phyloP scores from a whole-genome alignment of 495 filamentous ascomycete genomes.

The Collariella sp. region DNA sequence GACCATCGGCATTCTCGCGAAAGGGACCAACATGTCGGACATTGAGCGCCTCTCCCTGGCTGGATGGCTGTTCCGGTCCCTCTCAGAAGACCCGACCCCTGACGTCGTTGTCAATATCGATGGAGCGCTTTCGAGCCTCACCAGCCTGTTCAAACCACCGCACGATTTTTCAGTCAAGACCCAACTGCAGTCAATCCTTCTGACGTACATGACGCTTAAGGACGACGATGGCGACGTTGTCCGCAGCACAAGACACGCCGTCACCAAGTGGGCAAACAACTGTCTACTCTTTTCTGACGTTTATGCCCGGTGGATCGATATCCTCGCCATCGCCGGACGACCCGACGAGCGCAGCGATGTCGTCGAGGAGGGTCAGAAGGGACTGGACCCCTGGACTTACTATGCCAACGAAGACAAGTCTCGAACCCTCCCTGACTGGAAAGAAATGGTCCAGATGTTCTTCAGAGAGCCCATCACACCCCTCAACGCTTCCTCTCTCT shows the following conservation, averaged over 20 bases:
- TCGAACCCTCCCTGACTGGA: constrained; percentile 39
- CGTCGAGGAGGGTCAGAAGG: constrained; percentile 81
- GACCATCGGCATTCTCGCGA: constrained; percentile 71
- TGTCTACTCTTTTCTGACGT: constrained; percentile 74
- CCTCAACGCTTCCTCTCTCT: constrained; percentile 11
- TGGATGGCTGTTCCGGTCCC: constrained; percentile 68
- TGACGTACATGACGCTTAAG: constrained; percentile 57
- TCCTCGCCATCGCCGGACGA: constrained; percentile 63
- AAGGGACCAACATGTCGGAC: constrained; percentile 41
- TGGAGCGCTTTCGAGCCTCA: constrained; percentile 71
- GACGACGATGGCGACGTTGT: constrained; percentile 45
- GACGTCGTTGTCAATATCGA: constrained; percentile 80
- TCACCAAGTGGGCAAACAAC: constrained; percentile 85
- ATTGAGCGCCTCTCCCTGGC: constrained; percentile 51
- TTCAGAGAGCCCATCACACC: constrained; percentile 34
- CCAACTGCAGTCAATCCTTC: constrained; percentile 43
- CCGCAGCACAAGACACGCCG: constrained; percentile 66
- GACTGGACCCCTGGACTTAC: constrained; percentile 53
- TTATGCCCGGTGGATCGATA: constrained; percentile 75
- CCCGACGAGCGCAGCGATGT: constrained; percentile 66
- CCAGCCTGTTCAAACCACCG: constrained; percentile 41
- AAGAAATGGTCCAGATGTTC: constrained; percentile 35
- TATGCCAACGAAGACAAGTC: constrained; percentile 31
- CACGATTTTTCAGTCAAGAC: constrained; percentile 26
- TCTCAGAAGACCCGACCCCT: constrained; percentile 70